Percentiles rank a stretch among this genome's conserved stretches.
phyloP scores from a whole-genome alignment of 768 basidiomycete genomes.

The Termitomyces sp. region DNA sequence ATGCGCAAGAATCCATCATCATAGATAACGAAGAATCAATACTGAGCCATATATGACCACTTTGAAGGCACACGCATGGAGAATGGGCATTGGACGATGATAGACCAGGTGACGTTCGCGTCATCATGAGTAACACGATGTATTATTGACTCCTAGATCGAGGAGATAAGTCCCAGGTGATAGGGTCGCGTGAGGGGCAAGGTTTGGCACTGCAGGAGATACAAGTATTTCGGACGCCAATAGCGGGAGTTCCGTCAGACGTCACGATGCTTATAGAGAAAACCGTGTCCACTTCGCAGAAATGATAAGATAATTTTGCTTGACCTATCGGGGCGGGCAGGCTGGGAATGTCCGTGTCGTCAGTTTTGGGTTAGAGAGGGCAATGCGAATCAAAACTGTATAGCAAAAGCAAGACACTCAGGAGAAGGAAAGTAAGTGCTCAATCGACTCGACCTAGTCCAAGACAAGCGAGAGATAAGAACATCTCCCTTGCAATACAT shows the following conservation, averaged over 20 bases:
- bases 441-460: not conserved
- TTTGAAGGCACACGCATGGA: not conserved
- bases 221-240: not conserved
- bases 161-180: conserved; percentile 1
- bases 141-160: not conserved
- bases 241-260: not conserved
- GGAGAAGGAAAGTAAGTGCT: not conserved
- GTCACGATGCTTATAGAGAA: not conserved
- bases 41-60: not conserved
- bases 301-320: not conserved
- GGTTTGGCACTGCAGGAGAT: not conserved
- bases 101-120: not conserved
- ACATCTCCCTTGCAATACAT: not conserved
- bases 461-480: conserved; percentile 3
- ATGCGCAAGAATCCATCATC: not conserved
- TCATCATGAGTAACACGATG: no score
- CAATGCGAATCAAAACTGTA: not conserved
- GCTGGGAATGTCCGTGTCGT: no score
- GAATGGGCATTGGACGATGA: not conserved
- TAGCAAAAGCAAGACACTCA: not conserved
- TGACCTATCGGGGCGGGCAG: no score
- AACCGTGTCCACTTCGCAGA: not conserved
- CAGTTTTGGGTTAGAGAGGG: not conserved
- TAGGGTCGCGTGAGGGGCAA: not conserved
- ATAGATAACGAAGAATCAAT: not conserved